A percentile compares a stretch with the other conserved stretches of the same genome.
Conservation (phyloP, 208 protist species). For the Wallacemonas rigidus region DNA sequence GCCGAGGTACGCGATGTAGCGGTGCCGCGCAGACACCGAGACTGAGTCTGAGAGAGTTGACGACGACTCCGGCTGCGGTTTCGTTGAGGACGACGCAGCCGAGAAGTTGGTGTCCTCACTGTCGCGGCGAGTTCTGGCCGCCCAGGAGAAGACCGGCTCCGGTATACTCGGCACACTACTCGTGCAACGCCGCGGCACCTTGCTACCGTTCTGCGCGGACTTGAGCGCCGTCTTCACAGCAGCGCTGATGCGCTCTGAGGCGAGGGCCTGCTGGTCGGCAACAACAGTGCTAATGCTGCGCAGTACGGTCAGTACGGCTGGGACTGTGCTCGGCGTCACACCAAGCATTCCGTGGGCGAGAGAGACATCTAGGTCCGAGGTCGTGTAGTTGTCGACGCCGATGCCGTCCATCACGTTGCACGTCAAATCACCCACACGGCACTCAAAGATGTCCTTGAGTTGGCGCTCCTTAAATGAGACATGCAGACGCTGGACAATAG, state of each 20-base stretch:
- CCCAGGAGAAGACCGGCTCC: conserved; percentile 11
- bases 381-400: conserved; percentile 56
- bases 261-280: conserved; percentile 45
- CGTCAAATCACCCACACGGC: conserved; percentile 40
- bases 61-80: not conserved
- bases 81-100: not conserved
- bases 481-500: conserved; percentile 55
- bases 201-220: not conserved
- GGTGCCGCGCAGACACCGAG: not conserved
- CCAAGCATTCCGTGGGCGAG: conserved; percentile 54
- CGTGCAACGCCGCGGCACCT: not conserved
- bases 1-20: conserved; percentile 67
- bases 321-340: conserved; percentile 78
- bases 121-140: not conserved
- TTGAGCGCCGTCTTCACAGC: not conserved
- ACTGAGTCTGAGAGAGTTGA: too few relatives aligned
- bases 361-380: conserved; percentile 44
- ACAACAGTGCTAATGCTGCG: conserved; percentile 58
- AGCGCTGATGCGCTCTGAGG: conserved; percentile 10
- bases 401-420: conserved; percentile 75
- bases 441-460: conserved; percentile 86
- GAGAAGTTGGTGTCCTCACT: not conserved
- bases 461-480: conserved; percentile 88
- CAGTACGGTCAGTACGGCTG: conserved; percentile 60
- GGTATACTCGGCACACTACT: not conserved